Base-by-base conservation (phyloP, 129 eudicot genomes). In the Ambrosia artemisiifolia region DNA sequence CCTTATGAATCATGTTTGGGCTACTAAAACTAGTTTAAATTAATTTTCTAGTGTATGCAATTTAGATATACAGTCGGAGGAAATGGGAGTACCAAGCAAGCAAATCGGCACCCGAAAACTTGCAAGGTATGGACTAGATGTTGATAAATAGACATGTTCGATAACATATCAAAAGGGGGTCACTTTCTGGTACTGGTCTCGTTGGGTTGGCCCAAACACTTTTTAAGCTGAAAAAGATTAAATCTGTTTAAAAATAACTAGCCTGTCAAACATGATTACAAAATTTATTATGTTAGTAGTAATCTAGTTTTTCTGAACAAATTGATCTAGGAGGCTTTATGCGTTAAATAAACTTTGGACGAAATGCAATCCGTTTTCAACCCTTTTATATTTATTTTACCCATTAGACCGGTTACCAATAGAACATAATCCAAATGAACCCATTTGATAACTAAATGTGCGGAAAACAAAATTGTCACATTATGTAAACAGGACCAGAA, bases 1-100 rank as follows among this genome's bases (percentile, higher is more conserved):
- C 16, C 5, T 32, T 11, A 0, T 70, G 46, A 1, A 36, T 70
- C 11, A 70, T 5, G 54, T 57, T n/a, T n/a, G n/a, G 4, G n/a
- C 3, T 12, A 3, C 18, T 65, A 51, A 14, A 57, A 28, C 12
- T 16, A 17, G 75, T 16, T 19, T 44, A 19, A 8, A 36, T 44
- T 73, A 42, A 74, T 12, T 59, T 17, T 55, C 17, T 30, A 50
- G 57, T 56, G 56, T 55, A 47, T 67, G 47, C 54, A 20, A 51
- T 55, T 72, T 75, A 95, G 99, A 91, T 95, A 34, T 95, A 95
- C 78, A 95, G 99, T 78, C 91, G 99, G 99, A 91, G 96, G 85
- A 88, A 88, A 73, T 95, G 97, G 97, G 99, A 95, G 77, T 47
- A 75, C 74, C 97, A 87, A 73, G 9, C 89, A 51, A 77, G 75